phyloP scores from a whole-genome alignment of 371 early-diverging fungal genomes.

The Mortierella sp. region DNA sequence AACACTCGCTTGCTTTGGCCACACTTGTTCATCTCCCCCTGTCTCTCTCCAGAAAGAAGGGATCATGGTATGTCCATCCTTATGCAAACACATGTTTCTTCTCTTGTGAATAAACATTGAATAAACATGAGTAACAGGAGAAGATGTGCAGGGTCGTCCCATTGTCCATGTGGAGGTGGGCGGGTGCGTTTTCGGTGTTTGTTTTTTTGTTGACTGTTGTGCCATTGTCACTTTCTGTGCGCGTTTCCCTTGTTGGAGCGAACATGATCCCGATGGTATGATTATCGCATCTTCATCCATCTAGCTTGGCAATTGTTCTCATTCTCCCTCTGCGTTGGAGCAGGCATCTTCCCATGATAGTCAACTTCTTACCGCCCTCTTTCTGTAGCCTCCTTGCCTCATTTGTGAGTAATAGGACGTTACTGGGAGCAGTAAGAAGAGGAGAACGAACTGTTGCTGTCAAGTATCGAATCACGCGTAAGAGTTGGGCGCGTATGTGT shows the following conservation, averaged over 20 bases:
- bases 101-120: neutral
- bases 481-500: neutral
- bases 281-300: neutral
- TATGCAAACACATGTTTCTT: neutral
- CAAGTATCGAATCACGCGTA: slow-evolving; percentile 9
- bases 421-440: neutral
- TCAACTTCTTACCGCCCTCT: neutral
- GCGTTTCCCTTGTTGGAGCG: neutral
- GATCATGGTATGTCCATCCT: neutral
- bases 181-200: neutral
- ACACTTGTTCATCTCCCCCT: neutral
- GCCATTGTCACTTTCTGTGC: neutral
- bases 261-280: neutral
- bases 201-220: neutral
- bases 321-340: neutral
- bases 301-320: neutral
- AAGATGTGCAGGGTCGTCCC: too few species aligned
- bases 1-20: neutral
- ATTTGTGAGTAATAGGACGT: neutral
- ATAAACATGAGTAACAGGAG: neutral
- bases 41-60: neutral
- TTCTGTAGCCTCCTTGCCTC: neutral
- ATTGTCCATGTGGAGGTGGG: neutral
- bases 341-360: neutral
- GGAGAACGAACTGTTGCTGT: neutral